A percentile compares a stretch with the other conserved stretches of the same genome.
phyloP scores from a whole-genome alignment of 306 rosid genomes.

The Amphicarpaea edgeworthii region DNA sequence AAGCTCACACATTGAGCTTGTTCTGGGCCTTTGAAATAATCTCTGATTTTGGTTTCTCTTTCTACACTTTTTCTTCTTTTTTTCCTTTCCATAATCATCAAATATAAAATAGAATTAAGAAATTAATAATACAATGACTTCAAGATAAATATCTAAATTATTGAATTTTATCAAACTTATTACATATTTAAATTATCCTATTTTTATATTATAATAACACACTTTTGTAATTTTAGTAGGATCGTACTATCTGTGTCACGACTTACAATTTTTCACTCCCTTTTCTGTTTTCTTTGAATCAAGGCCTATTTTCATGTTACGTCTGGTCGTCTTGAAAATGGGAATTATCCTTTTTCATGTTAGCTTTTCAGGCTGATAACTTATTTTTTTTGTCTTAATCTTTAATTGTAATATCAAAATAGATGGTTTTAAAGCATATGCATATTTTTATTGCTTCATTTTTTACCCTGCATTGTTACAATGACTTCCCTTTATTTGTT shows the following conservation, averaged over 20 bases:
- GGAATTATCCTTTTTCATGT: neutral
- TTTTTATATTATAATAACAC: neutral
- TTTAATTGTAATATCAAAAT: neutral
- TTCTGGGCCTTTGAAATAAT: neutral
- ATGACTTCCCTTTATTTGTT: neutral
- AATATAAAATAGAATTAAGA: neutral
- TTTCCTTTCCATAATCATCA: neutral
- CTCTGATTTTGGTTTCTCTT: neutral
- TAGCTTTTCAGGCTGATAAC: neutral
- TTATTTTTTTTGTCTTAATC: slow-evolving; percentile 11
- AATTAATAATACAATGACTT: neutral
- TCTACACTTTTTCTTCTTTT: neutral
- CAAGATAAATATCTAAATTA: neutral
- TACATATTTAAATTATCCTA: neutral
- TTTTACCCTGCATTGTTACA: slow-evolving; percentile 6
- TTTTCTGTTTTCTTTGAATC: slow-evolving; percentile 4
- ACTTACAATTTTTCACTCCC: neutral
- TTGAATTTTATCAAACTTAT: neutral
- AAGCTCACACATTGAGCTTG: neutral
- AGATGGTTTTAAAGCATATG: neutral
- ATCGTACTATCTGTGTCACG: neutral
- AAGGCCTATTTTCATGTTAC: neutral
- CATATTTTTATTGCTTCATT: slow-evolving; percentile 6
- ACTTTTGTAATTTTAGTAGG: neutral
- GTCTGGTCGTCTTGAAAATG: neutral